phyloP scores from a whole-genome alignment of 73 alveolate species.

The Durusdinium trenchii region DNA sequence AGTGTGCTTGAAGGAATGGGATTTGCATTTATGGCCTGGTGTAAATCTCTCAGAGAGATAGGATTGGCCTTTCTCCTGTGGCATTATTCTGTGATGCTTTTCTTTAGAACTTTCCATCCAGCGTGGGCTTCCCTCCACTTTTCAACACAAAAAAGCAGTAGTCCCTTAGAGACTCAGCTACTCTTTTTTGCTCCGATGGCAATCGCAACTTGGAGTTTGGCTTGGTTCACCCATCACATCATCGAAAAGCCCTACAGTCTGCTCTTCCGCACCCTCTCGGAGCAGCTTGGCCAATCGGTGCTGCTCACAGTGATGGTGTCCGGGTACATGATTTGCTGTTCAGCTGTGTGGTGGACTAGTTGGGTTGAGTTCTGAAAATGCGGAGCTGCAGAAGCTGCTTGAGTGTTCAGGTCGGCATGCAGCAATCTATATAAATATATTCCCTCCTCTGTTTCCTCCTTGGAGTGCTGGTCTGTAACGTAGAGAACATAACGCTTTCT shows the following conservation, averaged over 20 bases:
- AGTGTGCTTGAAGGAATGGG: background rate
- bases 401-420: too few species aligned
- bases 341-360: background rate
- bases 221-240: background rate
- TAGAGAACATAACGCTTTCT: too few species aligned
- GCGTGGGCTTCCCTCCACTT: background rate
- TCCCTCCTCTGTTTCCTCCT: too few species aligned
- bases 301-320: background rate
- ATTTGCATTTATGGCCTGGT: too few species aligned
- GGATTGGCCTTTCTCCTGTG: background rate
- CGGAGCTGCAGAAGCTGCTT: too few species aligned
- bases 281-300: background rate
- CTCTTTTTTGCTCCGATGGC: background rate
- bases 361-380: background rate
- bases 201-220: background rate
- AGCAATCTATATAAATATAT: too few species aligned
- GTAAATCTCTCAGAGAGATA: background rate
- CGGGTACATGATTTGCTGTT: background rate
- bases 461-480: too few species aligned
- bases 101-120: background rate
- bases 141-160: background rate
- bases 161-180: background rate
- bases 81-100: background rate
- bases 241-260: background rate
- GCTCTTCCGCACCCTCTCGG: background rate